Conservation (phyloP, 257 asterid species). For the Solanum ossicruentum region DNA sequence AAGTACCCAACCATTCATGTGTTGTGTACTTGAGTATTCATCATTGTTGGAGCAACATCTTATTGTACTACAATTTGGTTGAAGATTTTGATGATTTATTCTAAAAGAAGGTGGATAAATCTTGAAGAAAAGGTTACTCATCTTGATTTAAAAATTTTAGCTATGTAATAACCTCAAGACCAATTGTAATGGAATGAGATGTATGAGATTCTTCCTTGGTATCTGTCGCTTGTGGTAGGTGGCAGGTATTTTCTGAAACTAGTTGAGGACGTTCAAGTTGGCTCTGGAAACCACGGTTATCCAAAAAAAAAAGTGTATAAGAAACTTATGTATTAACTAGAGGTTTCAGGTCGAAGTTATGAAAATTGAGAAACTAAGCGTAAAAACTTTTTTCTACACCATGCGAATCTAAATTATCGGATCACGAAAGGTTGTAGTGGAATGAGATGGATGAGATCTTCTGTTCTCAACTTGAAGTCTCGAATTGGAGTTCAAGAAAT, state of each 20-base stretch:
- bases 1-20: conserved; percentile 2
- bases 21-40: background rate
- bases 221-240: background rate
- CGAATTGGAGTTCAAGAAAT: background rate
- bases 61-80: background rate
- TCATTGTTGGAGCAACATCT: conserved; percentile 15
- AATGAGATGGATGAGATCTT: background rate
- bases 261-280: background rate
- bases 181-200: background rate
- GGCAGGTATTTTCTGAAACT: background rate
- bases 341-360: background rate
- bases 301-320: too few relatives aligned
- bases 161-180: background rate
- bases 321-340: background rate
- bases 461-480: background rate
- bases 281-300: background rate
- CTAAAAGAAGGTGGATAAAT: conserved; percentile 3
- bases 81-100: background rate
- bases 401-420: background rate
- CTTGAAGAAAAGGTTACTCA: conserved; percentile 16
- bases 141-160: background rate
- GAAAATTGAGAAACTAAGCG: background rate
- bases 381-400: background rate
- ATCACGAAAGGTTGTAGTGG: background rate
- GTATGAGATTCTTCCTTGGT: background rate